Percentiles rank a stretch among this genome's conserved stretches.
These are phyloP conservation scores for Yamadazyma laniorum DNA, from an alignment of 805 yeast species.

Conservation along the genomic window DNA sequence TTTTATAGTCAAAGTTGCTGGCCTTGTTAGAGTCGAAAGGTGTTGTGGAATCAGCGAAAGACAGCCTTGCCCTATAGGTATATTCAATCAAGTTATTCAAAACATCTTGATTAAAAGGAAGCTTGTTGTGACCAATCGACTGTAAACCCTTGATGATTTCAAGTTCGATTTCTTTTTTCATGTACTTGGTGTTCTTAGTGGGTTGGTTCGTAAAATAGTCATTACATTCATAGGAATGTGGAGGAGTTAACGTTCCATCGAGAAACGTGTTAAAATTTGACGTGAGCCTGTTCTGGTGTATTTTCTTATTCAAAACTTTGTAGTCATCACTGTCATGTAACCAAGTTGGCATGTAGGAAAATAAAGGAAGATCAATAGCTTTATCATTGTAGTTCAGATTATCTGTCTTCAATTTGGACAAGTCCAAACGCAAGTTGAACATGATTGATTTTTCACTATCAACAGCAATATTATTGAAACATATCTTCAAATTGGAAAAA, in stretches of 20 bases:
- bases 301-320: constrained; percentile 12
- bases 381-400: constrained; percentile 11
- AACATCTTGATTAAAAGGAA: constrained; percentile 1
- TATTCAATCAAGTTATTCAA: constrained; percentile 2
- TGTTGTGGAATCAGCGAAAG: background rate
- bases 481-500: constrained; percentile 14
- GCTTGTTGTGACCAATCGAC: constrained; percentile 2
- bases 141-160: constrained; percentile 12
- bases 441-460: constrained; percentile 12
- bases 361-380: constrained; percentile 14
- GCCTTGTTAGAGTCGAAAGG: background rate
- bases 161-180: constrained; percentile 12
- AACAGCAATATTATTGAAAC: constrained; percentile 12
- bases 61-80: constrained; percentile 1
- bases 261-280: constrained; percentile 5
- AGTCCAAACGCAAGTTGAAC: constrained; percentile 12
- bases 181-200: constrained; percentile 2
- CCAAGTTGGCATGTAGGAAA: constrained; percentile 16
- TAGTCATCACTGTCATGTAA: constrained; percentile 16
- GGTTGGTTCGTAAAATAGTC: constrained; percentile 1
- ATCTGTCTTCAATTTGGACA: constrained; percentile 14
- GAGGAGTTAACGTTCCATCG: constrained; percentile 15
- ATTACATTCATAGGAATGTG: constrained; percentile 7
- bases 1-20: background rate
- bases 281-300: constrained; percentile 10